Conservation (phyloP, 2,329 filamentous ascomycete genomes). For the Ceratocystis harringtonii region DNA sequence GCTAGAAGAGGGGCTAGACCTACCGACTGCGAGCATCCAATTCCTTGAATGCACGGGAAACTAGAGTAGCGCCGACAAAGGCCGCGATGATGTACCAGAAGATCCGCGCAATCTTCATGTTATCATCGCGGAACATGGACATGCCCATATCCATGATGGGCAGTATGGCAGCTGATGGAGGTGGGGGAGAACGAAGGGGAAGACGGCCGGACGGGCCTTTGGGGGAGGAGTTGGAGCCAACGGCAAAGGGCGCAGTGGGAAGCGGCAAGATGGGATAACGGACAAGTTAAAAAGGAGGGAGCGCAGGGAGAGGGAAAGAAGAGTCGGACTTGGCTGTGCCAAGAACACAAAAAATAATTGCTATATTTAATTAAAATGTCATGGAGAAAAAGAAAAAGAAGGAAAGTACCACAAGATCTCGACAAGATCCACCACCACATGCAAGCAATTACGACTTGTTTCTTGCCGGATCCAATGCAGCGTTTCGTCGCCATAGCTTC, state of each 20-base stretch:
- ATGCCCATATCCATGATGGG: slow-evolving; percentile 22
- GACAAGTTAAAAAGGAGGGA: neutral
- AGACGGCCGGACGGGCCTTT: neutral
- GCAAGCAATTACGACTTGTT: neutral
- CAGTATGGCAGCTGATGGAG: neutral
- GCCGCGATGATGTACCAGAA: slow-evolving; percentile 46
- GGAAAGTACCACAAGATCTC: neutral
- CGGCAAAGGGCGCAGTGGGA: neutral
- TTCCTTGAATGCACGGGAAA: slow-evolving; percentile 31
- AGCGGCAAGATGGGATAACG: too few species aligned
- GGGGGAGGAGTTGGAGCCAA: neutral
- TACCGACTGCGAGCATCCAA: slow-evolving; percentile 31
- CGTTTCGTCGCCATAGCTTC: neutral
- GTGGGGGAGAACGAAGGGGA: neutral
- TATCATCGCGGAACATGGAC: slow-evolving; percentile 28
- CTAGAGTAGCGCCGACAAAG: slow-evolving; percentile 30
- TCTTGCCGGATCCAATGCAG: neutral
- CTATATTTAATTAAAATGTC: neutral
- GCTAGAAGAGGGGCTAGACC: neutral
- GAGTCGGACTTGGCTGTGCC: neutral
- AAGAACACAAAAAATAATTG: neutral
- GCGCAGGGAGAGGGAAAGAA: neutral
- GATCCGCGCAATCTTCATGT: slow-evolving; percentile 34
- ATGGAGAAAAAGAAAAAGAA: neutral
- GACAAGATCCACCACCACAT: neutral